Conservation (phyloP, 2,329 filamentous ascomycete species). For the Hawksworthiomyces lignivorus region DNA sequence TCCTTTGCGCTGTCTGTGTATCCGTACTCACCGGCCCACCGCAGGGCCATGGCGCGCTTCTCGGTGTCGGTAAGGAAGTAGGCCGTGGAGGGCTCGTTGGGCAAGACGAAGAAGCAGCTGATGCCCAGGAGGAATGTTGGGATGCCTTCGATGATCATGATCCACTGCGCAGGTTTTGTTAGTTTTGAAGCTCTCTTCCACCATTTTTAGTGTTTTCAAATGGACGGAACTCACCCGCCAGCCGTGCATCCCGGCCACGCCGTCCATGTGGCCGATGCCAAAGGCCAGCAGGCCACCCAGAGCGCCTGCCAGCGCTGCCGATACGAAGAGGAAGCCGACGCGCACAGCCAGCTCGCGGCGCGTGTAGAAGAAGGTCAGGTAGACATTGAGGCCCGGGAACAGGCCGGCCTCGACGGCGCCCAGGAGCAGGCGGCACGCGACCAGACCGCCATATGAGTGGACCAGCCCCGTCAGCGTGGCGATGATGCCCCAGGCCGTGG, state of each 20-base stretch:
- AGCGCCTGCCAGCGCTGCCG: slow-evolving; percentile 62
- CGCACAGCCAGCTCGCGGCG: slow-evolving; percentile 63
- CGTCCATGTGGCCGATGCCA: slow-evolving; percentile 64
- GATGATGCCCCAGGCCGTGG: slow-evolving; percentile 57
- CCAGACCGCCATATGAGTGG: slow-evolving; percentile 53
- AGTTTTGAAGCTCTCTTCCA: no score
- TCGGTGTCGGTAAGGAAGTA: slow-evolving; percentile 50
- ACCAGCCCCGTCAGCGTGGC: slow-evolving; percentile 64
- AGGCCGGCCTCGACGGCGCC: slow-evolving; percentile 51
- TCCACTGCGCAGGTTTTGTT: no score
- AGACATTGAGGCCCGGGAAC: slow-evolving; percentile 38
- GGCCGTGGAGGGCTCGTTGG: slow-evolving; percentile 53
- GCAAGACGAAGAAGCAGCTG: slow-evolving; percentile 47
- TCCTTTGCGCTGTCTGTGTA: slow-evolving; percentile 36
- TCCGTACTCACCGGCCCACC: slow-evolving; percentile 35
- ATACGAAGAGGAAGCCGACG: slow-evolving; percentile 63
- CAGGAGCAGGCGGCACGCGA: slow-evolving; percentile 61
- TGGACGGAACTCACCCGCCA: no score
- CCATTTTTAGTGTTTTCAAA: no score
- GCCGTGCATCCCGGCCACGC: slow-evolving; percentile 49
- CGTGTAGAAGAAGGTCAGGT: slow-evolving; percentile 69
- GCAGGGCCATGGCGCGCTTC: slow-evolving; percentile 40
- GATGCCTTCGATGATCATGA: slow-evolving; percentile 51
- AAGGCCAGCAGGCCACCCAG: slow-evolving; percentile 63
- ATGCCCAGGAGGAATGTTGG: slow-evolving; percentile 47